phyloP scores from a whole-genome alignment of 2,329 filamentous ascomycete genomes.

The Cytospora schulzeri region DNA sequence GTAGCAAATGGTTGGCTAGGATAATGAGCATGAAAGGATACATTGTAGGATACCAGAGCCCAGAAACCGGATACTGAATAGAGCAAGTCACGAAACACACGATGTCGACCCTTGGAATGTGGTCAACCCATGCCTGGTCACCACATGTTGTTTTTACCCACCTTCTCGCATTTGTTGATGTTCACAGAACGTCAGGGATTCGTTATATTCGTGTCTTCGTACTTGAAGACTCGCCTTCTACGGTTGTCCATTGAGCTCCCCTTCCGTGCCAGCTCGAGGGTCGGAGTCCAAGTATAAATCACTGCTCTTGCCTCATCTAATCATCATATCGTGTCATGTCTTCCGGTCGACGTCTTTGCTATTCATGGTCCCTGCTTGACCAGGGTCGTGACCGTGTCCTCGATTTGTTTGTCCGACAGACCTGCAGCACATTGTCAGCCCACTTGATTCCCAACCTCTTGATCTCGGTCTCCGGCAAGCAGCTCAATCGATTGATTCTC shows the following conservation, averaged over 20 bases:
- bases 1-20: neutral
- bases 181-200: neutral
- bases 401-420: constrained; percentile 62
- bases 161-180: neutral
- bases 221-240: neutral
- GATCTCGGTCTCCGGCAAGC: no score
- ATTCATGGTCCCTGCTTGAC: constrained; percentile 47
- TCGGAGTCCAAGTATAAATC: neutral
- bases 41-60: constrained; percentile 6
- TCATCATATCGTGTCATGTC: neutral
- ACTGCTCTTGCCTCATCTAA: neutral
- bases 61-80: neutral
- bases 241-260: neutral
- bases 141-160: no score
- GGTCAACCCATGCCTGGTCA: neutral
- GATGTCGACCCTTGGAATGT: neutral
- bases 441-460: no score
- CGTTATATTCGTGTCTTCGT: neutral
- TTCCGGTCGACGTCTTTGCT: neutral
- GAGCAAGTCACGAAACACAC: neutral
- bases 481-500: no score
- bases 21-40: constrained; percentile 1
- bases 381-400: constrained; percentile 57
- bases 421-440: constrained; percentile 38
- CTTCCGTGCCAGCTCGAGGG: neutral